Base-by-base conservation (phyloP, 2,329 filamentous ascomycete genomes). In the Drechslerella coelobrocha region DNA sequence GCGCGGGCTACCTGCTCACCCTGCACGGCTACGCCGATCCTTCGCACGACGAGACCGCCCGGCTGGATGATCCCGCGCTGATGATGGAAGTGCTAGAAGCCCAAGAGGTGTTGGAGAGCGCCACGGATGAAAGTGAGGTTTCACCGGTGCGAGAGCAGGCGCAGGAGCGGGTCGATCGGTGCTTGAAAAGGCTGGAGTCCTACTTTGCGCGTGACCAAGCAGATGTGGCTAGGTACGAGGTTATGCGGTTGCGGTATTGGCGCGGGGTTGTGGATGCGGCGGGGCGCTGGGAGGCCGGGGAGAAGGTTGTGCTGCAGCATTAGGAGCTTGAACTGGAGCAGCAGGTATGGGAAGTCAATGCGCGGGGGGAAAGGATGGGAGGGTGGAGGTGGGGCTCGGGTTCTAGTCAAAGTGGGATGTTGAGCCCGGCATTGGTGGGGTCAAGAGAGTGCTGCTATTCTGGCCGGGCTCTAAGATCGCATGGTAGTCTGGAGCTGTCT, bases 161-260 rank as follows among this genome's bases (percentile, higher is more conserved):
- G 78, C 85, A 90, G 48, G 82, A 69, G 75, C 81, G 91, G 73
- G 87, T 96, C 54, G 76, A 76, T 17, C 81, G 80, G 72, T 89
- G 88, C 76, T 88, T 92, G 77, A 79, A 79, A 53, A 78, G 79
- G 0, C 76, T 97, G 23, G 89, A 84, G 50, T 76, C 78, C 60
- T 85, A 87, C 0, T 93, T 97, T 77, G 82, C 81, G 72, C 75
- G 78, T 7, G 89, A 88, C 52, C 85, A 93, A 77, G 77, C 90
- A 39, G 83, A 87, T 41, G 79, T 72, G 7, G 93, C 92, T 14
- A 87, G 84, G 79, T 79, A 78, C 71, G 91, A 95, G 83, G 87
- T 88, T 48, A 86, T 96, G 1, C 83, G 85, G 78, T 79, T 97
- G 81, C 83, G 91, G 78, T 97, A 97, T 81, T 97, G 93, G 93